Conservation (phyloP, 495 filamentous ascomycete species). For the Trichocladium uniseriatum region DNA sequence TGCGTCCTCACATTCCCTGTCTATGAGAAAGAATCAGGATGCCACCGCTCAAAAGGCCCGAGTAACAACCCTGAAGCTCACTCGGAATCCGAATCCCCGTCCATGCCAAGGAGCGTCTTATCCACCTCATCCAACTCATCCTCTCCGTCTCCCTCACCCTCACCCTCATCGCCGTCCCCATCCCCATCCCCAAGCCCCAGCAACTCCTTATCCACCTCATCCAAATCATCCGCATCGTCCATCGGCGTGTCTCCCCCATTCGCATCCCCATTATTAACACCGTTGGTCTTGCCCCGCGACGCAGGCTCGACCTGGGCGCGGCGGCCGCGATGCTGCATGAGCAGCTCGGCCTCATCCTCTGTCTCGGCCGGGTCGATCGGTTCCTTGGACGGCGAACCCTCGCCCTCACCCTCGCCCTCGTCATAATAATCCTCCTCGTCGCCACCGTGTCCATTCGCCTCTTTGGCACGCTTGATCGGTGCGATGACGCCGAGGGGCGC, state of each 20-base stretch:
- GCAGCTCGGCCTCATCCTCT: constrained; percentile 24
- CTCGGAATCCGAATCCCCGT: constrained; percentile 37
- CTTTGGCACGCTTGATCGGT: constrained; percentile 32
- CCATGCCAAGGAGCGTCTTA: constrained; percentile 23
- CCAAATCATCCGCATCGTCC: constrained; percentile 41
- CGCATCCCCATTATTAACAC: constrained; percentile 9
- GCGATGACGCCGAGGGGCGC: constrained; percentile 35
- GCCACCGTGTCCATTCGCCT: constrained; percentile 13
- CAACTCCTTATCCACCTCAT: constrained; percentile 18
- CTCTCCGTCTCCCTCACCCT: constrained; percentile 4
- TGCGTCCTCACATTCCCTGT: too few species aligned
- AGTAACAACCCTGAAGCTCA: constrained; percentile 6
- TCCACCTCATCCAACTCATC: constrained; percentile 27
- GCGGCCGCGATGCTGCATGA: constrained; percentile 2
- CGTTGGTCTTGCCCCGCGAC: constrained; percentile 13
- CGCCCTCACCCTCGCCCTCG: constrained; percentile 27
- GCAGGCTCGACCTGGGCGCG: neutral
- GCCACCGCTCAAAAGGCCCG: too few species aligned
- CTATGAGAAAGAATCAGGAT: too few species aligned
- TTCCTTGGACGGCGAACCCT: constrained; percentile 24
- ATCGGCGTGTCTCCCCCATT: constrained; percentile 29
- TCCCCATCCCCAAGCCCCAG: constrained; percentile 31
- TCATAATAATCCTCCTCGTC: constrained; percentile 21
- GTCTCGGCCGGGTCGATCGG: constrained; percentile 25
- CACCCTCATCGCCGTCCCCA: constrained; percentile 8